Percentiles rank a stretch among this genome's conserved stretches.
Conservation (phyloP, 345 rosid genomes). For the Salix purpurea region DNA sequence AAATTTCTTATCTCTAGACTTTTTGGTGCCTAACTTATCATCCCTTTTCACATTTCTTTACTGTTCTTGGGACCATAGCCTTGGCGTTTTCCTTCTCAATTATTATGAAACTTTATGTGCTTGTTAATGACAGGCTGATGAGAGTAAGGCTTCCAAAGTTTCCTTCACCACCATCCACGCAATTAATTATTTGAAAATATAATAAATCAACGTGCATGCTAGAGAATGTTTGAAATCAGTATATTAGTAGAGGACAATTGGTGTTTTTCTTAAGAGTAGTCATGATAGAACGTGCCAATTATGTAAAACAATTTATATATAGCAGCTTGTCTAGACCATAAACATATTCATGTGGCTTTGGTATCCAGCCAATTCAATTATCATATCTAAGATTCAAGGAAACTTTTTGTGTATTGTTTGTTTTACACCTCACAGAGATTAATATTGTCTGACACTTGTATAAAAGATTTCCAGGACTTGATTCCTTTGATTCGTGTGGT, state of each 20-base stretch:
- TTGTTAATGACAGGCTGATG: not conserved
- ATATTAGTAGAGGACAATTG: not conserved
- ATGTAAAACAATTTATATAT: no score
- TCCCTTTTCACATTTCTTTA: not conserved
- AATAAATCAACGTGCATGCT: no score
- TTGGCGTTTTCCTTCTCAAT: not conserved
- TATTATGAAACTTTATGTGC: not conserved
- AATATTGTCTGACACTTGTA: not conserved
- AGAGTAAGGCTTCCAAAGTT: no score
- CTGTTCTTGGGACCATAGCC: not conserved
- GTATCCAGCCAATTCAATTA: not conserved
- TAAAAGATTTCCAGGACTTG: not conserved
- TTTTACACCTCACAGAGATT: not conserved
- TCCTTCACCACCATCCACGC: no score
- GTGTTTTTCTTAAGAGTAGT: no score
- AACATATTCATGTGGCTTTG: not conserved
- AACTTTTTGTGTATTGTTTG: not conserved
- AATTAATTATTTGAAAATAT: no score
- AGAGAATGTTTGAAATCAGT: no score
- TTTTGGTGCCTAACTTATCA: not conserved
- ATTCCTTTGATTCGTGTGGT: not conserved
- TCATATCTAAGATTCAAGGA: not conserved
- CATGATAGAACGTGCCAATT: not conserved
- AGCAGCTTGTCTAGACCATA: not conserved
- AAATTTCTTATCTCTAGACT: no score